phyloP scores from a whole-genome alignment of 1,139 yeast genomes.

The Protomyces pachydermus region DNA sequence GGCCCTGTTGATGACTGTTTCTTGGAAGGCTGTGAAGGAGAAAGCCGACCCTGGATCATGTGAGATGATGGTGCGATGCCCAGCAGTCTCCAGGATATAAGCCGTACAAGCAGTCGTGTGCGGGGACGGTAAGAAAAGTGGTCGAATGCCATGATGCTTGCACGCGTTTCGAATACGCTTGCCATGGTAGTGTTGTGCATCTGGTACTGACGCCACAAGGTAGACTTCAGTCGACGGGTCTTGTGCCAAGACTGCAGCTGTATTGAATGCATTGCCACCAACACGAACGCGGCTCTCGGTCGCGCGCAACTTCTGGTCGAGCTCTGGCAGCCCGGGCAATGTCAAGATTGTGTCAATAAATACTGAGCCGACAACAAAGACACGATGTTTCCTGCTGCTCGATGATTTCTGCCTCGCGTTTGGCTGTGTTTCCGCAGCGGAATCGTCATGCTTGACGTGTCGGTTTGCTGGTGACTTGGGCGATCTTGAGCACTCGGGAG shows the following conservation, averaged over 20 bases:
- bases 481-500: too few relatives aligned
- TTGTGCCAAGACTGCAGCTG: background rate
- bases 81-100: background rate
- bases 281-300: background rate
- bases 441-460: too few relatives aligned
- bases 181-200: background rate
- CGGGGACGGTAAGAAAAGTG: background rate
- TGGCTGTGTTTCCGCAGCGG: too few relatives aligned
- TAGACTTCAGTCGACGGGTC: background rate
- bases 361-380: background rate
- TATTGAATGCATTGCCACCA: background rate
- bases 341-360: background rate
- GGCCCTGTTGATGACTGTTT: background rate
- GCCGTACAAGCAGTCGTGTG: background rate
- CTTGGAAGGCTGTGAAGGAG: background rate
- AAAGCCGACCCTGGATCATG: background rate
- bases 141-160: background rate
- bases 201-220: background rate
- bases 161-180: background rate
- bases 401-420: too few relatives aligned
- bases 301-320: background rate
- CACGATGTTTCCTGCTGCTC: background rate
- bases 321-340: background rate
- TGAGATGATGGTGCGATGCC: background rate
- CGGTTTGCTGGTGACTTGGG: too few relatives aligned